Evolutionary conservation across 306 rosid genomes (phyloP).

Genomic region (Spatholobus suberectus): DNA sequence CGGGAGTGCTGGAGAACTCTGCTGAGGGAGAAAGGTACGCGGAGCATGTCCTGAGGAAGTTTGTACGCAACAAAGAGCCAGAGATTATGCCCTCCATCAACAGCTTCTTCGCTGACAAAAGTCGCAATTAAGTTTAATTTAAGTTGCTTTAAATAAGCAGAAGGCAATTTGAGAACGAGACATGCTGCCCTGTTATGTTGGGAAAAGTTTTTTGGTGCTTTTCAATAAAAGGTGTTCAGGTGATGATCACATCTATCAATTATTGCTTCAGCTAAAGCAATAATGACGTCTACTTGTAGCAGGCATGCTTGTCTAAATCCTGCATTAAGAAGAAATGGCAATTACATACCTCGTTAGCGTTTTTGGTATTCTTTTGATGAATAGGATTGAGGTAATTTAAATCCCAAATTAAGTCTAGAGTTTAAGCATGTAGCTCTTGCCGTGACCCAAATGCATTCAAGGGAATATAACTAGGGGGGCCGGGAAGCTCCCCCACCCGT

Average conservation of each 20-base stretch:
- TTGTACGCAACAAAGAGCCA: constrained; percentile 68
- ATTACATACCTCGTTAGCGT: not conserved
- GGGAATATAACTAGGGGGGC: no score
- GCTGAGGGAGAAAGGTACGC: constrained; percentile 79
- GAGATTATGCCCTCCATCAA: constrained; percentile 84
- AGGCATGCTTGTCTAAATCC: no score
- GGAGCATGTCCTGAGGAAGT: constrained; percentile 74
- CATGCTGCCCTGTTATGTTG: no score
- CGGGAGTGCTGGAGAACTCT: constrained; percentile 76
- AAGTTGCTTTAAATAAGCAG: not conserved
- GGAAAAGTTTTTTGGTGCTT: no score
- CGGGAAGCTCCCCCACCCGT: no score
- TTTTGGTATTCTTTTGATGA: not conserved
- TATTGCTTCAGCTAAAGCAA: no score
- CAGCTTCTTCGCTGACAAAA: constrained; percentile 63
- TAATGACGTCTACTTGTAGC: no score
- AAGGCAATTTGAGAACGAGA: no score
- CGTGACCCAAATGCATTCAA: no score
- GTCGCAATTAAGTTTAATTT: constrained; percentile 3
- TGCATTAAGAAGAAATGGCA: no score
- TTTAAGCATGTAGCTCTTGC: not conserved
- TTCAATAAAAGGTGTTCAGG: no score
- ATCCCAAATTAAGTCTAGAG: not conserved
- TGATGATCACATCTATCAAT: no score
- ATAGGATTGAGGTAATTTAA: not conserved